Evolutionary conservation across 2,329 filamentous ascomycete species (phyloP).

Genomic region (Fusarium mangiferae): DNA sequence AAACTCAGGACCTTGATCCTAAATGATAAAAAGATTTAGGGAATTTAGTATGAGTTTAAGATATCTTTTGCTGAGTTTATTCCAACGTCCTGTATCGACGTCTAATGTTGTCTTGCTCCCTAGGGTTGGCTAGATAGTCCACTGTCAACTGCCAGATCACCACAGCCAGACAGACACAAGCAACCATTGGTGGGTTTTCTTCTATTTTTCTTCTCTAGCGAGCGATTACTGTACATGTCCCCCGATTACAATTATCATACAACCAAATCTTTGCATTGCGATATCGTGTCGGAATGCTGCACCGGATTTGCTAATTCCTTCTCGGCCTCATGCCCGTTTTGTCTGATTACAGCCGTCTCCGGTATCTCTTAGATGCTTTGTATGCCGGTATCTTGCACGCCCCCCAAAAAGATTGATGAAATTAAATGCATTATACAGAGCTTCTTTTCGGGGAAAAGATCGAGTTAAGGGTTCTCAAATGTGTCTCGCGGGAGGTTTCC

Average conservation of each 20-base stretch:
- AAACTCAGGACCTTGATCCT: no score
- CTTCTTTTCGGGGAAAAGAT: neutral
- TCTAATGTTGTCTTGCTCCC: no score
- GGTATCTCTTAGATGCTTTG: neutral
- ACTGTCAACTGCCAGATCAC: neutral
- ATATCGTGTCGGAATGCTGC: neutral
- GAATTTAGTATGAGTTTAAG: neutral
- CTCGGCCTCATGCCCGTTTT: neutral
- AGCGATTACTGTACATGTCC: slow-evolving; percentile 1
- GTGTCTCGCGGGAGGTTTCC: neutral
- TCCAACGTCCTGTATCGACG: neutral
- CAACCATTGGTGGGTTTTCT: neutral
- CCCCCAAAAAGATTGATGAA: neutral
- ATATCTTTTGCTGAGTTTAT: neutral
- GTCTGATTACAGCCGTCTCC: neutral
- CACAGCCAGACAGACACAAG: neutral
- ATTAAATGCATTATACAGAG: neutral
- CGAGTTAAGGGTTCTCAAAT: neutral
- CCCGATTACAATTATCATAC: neutral
- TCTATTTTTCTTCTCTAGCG: neutral
- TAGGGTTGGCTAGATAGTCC: neutral
- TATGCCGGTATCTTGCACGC: neutral
- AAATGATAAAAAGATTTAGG: neutral
- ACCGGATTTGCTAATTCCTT: neutral
- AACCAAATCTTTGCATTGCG: neutral